phyloP scores from a whole-genome alignment of 805 yeast species.

The Blastobotrys terrestris region DNA sequence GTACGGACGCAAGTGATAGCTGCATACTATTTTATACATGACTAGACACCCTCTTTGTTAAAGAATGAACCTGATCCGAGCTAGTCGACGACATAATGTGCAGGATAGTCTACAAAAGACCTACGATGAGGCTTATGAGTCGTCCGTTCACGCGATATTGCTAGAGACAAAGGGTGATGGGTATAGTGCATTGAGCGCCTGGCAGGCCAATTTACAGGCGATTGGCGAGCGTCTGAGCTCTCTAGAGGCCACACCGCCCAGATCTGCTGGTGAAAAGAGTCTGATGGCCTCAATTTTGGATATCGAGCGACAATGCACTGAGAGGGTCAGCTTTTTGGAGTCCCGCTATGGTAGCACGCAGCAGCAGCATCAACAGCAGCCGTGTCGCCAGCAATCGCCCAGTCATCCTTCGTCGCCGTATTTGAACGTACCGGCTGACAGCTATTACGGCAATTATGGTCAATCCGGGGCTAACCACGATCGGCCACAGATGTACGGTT shows the following conservation, averaged over 20 bases:
- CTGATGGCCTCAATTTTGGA: constrained; percentile 33
- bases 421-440: neutral
- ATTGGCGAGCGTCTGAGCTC: constrained; percentile 29
- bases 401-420: neutral
- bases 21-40: neutral
- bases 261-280: constrained; percentile 30
- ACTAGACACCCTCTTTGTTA: neutral
- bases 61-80: constrained; percentile 17
- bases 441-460: neutral
- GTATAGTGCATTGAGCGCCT: constrained; percentile 30
- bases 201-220: constrained; percentile 32
- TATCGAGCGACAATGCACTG: constrained; percentile 36
- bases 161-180: constrained; percentile 33
- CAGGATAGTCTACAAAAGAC: constrained; percentile 29
- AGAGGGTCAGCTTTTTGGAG: constrained; percentile 29
- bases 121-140: constrained; percentile 38
- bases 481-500: neutral
- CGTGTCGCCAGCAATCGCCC: no score
- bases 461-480: neutral
- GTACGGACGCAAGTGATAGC: neutral
- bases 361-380: neutral
- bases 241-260: constrained; percentile 28
- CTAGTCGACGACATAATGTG: constrained; percentile 6
- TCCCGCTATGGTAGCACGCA: constrained; percentile 1
- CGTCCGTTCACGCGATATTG: constrained; percentile 35